Base-by-base conservation (phyloP, 202 grass and related monocot genomes). In the Carex arenaria region DNA sequence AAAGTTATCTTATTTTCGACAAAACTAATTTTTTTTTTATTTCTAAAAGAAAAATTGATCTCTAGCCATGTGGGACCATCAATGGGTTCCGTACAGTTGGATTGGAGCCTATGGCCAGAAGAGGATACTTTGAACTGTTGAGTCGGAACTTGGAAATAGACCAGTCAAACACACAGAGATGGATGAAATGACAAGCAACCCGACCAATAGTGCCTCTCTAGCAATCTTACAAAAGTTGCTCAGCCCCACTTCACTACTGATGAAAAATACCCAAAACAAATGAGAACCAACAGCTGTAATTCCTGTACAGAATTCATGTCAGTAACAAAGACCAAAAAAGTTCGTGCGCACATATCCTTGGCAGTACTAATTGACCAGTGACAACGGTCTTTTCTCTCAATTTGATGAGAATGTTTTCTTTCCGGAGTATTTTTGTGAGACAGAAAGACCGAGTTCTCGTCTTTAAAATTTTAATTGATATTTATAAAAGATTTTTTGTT, bases 91-190 rank as follows among this genome's bases (percentile, higher is more conserved):
- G 26, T 55, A 17, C 72, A 76, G 6, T 76, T 71, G 23, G 72
- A 56, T 56, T 49, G 69, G 43, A 72, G 42, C n/a, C 26, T 19
- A 52, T 72, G 6, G 36, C 18, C 68, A 51, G n/a, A 72, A 51
- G 42, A 72, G 10, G 42, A 49, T 36, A 4, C 30, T 36, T 54
- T 59, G 60, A 80, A 64, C 20, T 23, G 69, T 80, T 80, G 59
- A 64, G 26, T 76, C 22, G 3, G 80, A 82, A 67, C 54, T 82
- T 12, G 1, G 80, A 82, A 67, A 67, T 82, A 65, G 80, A 68
- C 80, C 63, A 10, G 62, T 82, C 49, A 57, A 10, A 77, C 26
- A 57, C 13, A 56, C 12, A 56, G 61, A 66, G 38, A 1, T 19
- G 1, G 9, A 13, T 81, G 40, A 75, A 78, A 78, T 78, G 51